Evolutionary conservation across 257 asterid species (phyloP).

Genomic region (Penstemon newberryi): DNA sequence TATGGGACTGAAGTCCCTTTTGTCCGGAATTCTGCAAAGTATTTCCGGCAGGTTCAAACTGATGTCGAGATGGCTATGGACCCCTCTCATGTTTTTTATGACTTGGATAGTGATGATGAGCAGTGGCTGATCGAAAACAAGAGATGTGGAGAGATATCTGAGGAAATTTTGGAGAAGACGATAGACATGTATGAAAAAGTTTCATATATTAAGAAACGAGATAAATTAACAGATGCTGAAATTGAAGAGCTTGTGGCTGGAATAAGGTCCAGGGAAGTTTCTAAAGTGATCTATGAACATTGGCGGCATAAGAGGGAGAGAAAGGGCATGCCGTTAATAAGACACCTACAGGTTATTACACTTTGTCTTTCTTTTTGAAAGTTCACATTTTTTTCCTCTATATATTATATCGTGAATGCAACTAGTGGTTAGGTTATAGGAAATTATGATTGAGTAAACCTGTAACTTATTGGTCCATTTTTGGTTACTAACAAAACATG

Average conservation of each 20-base stretch:
- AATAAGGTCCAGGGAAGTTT: slow-evolving; percentile 50
- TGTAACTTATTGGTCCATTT: not conserved
- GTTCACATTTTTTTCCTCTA: not conserved
- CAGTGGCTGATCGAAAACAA: slow-evolving; percentile 54
- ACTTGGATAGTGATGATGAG: slow-evolving; percentile 96
- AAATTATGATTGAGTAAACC: not conserved
- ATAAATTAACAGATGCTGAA: slow-evolving; percentile 65
- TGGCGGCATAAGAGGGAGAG: slow-evolving; percentile 83
- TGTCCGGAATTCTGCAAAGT: slow-evolving; percentile 54
- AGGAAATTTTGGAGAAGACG: slow-evolving; percentile 70
- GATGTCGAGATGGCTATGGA: slow-evolving; percentile 94
- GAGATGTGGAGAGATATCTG: slow-evolving; percentile 52
- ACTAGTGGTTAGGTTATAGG: not conserved
- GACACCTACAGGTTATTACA: slow-evolving; percentile 82
- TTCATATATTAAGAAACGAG: slow-evolving; percentile 64
- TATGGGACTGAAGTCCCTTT: slow-evolving; percentile 49
- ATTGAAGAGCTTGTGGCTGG: slow-evolving; percentile 59
- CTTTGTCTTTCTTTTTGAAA: slow-evolving; percentile 6
- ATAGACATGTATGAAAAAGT: slow-evolving; percentile 75
- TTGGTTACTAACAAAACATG: not conserved
- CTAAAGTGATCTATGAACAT: slow-evolving; percentile 56
- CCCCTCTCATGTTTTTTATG: slow-evolving; percentile 68
- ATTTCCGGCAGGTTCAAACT: slow-evolving; percentile 73
- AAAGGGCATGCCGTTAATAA: slow-evolving; percentile 72
- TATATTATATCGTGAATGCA: slow-evolving; percentile 8